phyloP scores from a whole-genome alignment of 306 rosid genomes.

The Canavalia ensiformis region DNA sequence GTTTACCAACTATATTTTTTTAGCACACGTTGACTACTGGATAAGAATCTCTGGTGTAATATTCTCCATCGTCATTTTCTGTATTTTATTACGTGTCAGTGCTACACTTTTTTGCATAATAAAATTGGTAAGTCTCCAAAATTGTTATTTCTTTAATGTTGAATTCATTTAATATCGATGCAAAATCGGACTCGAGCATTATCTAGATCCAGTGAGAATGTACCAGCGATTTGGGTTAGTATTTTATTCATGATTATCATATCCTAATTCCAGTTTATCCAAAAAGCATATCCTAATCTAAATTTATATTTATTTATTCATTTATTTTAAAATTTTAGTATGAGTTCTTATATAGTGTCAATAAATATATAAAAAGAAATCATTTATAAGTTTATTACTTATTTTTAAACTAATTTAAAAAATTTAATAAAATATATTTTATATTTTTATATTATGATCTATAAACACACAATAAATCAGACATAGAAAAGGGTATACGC shows the following conservation, averaged over 20 bases:
- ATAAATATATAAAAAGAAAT: no score
- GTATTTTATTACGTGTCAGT: conserved; percentile 13
- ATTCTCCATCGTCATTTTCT: background rate
- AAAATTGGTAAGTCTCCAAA: background rate
- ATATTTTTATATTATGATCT: background rate
- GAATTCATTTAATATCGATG: background rate
- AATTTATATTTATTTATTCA: no score
- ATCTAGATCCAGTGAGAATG: background rate
- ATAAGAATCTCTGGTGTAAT: conserved; percentile 41
- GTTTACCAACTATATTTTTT: background rate
- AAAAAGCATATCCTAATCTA: no score
- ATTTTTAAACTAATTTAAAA: no score
- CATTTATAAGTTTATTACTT: no score
- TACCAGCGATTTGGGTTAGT: background rate
- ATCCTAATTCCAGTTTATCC: background rate
- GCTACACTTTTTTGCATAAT: background rate
- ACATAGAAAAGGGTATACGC: no score
- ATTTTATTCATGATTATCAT: background rate
- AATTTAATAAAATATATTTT: background rate
- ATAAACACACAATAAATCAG: no score
- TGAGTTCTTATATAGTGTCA: no score
- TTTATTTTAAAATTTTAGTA: no score
- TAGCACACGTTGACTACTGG: background rate
- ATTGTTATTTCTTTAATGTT: background rate
- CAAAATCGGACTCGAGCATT: background rate